These are phyloP conservation scores for Rubroboletus satanas DNA, from an alignment of 768 basidiomycete genomes.

Conservation along the genomic window DNA sequence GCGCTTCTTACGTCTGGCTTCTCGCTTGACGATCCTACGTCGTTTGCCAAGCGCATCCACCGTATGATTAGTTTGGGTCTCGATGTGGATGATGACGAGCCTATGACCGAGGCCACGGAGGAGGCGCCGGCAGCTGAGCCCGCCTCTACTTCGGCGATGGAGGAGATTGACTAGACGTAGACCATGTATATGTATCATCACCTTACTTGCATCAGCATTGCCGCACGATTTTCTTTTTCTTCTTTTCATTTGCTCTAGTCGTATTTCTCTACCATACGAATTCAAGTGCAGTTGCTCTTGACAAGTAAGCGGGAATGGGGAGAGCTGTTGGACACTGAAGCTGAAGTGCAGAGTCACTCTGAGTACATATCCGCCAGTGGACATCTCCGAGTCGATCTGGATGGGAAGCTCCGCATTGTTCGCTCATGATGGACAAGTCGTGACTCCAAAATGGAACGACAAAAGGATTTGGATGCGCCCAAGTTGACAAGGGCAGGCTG, in stretches of 20 bases:
- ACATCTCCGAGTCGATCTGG: background rate
- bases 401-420: conserved; percentile 25
- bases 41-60: conserved; percentile 94
- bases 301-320: background rate
- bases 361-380: background rate
- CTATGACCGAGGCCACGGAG: conserved; percentile 33
- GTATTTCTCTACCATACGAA: conserved; percentile 17
- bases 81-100: conserved; percentile 78
- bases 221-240: conserved; percentile 17
- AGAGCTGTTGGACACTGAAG: too few species aligned
- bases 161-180: conserved; percentile 81
- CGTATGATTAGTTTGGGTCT: conserved; percentile 93
- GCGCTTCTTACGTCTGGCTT: conserved; percentile 94
- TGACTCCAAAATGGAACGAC: background rate
- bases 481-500: too few species aligned
- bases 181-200: conserved; percentile 27
- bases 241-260: conserved; percentile 19
- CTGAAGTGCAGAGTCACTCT: background rate
- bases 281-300: conserved; percentile 1
- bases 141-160: conserved; percentile 82
- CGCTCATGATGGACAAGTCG: background rate
- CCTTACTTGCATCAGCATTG: conserved; percentile 24
- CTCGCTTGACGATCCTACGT: conserved; percentile 91
- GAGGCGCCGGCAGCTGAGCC: conserved; percentile 53
- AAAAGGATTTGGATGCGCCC: too few species aligned